These are phyloP conservation scores for Pythium myriotylum DNA, from an alignment of 352 stramenopile genomes.

Conservation along the genomic window DNA sequence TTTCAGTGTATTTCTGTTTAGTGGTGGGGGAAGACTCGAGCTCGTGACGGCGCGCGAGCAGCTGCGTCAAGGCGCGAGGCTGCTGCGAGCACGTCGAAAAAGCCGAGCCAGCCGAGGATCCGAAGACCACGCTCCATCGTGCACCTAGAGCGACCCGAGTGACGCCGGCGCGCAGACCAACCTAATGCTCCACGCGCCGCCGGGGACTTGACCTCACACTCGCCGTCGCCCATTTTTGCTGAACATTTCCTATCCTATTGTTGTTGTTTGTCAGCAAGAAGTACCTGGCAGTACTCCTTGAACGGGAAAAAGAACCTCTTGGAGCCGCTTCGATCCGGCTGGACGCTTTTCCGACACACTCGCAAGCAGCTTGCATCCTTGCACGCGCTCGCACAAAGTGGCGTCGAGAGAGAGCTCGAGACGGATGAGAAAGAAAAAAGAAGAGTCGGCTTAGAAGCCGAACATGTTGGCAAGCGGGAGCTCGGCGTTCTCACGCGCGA, in stretches of 20 bases:
- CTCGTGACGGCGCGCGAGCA: neutral
- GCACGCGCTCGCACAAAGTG: slow-evolving; percentile 8
- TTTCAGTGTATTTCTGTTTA: slow-evolving; percentile 22
- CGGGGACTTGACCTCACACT: slow-evolving; percentile 42
- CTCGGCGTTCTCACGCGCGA: slow-evolving; percentile 93
- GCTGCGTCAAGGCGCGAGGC: neutral
- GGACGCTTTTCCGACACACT: neutral
- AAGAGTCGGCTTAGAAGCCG: slow-evolving; percentile 70
- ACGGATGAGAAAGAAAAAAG: neutral
- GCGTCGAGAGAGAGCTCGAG: slow-evolving; percentile 12
- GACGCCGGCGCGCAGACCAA: slow-evolving; percentile 55
- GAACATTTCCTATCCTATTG: slow-evolving; percentile 35
- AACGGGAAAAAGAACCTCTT: slow-evolving; percentile 82
- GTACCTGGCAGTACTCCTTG: slow-evolving; percentile 85
- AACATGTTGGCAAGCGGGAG: slow-evolving; percentile 81
- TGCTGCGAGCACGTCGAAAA: neutral
- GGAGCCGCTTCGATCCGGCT: slow-evolving; percentile 35
- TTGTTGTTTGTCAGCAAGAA: slow-evolving; percentile 72
- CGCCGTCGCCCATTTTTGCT: slow-evolving; percentile 71
- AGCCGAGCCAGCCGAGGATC: slow-evolving; percentile 16
- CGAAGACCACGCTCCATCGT: slow-evolving; percentile 46
- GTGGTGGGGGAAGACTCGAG: slow-evolving; percentile 23
- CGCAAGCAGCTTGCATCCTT: neutral
- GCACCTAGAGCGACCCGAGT: slow-evolving; percentile 64
- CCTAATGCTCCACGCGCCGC: slow-evolving; percentile 48